phyloP scores from a whole-genome alignment of 306 rosid species.

The Lathyrus oleraceus region DNA sequence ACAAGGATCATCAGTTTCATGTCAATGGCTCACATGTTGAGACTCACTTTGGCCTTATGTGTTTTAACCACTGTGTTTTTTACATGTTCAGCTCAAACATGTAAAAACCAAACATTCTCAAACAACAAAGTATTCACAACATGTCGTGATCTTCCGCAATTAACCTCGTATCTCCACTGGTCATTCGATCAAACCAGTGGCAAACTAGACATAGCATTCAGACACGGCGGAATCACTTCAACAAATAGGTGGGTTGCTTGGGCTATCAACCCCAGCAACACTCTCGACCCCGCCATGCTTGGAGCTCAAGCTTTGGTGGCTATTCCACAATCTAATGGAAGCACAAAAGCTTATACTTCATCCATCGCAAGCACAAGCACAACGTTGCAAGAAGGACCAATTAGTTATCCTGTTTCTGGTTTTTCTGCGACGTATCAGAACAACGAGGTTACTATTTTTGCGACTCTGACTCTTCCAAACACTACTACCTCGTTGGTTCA shows the following conservation, averaged over 20 bases:
- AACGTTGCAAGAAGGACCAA: slow-evolving; percentile 34
- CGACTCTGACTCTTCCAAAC: slow-evolving; percentile 52
- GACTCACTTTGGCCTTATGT: slow-evolving; percentile 33
- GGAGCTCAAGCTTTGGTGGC: slow-evolving; percentile 69
- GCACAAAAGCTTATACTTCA: slow-evolving; percentile 28
- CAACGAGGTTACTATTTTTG: slow-evolving; percentile 57
- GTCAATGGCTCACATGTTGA: slow-evolving; percentile 31
- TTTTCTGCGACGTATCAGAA: slow-evolving; percentile 38
- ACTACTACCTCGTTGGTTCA: slow-evolving; percentile 48
- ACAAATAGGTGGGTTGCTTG: slow-evolving; percentile 66
- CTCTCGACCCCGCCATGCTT: slow-evolving; percentile 38
- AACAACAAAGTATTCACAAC: slow-evolving; percentile 33
- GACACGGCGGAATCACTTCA: slow-evolving; percentile 39
- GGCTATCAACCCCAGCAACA: slow-evolving; percentile 59
- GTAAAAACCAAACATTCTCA: slow-evolving; percentile 45
- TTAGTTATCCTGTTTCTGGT: slow-evolving; percentile 36
- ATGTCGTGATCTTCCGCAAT: slow-evolving; percentile 57
- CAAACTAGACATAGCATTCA: slow-evolving; percentile 56
- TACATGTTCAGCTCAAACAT: slow-evolving; percentile 59
- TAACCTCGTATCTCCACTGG: slow-evolving; percentile 72
- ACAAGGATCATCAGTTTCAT: neutral
- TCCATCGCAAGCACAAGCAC: slow-evolving; percentile 2
- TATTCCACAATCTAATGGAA: slow-evolving; percentile 37
- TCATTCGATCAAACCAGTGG: slow-evolving; percentile 41
- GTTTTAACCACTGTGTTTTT: slow-evolving; percentile 36